phyloP scores from a whole-genome alignment of 495 filamentous ascomycete species.

The Trichoderma reesei region DNA sequence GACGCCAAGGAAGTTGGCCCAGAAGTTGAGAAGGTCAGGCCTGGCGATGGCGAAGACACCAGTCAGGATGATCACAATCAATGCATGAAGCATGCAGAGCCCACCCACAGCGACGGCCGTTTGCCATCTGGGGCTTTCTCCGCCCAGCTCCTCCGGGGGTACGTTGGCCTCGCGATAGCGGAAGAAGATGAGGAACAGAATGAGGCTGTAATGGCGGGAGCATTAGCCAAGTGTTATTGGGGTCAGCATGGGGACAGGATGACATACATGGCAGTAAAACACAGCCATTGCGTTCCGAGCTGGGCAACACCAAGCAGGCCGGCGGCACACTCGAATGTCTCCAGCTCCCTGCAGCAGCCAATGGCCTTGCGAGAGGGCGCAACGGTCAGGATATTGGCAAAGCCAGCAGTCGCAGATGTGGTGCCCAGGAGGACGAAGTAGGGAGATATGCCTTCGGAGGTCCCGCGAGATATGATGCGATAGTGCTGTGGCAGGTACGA shows the following conservation, averaged over 20 bases:
- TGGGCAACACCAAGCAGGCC: constrained; percentile 81
- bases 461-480: constrained; percentile 76
- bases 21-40: constrained; percentile 51
- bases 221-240: background rate
- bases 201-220: constrained; percentile 41
- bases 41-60: constrained; percentile 47
- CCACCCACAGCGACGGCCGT: constrained; percentile 64
- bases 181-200: constrained; percentile 81
- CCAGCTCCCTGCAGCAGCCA: constrained; percentile 72
- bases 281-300: constrained; percentile 81
- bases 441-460: constrained; percentile 92
- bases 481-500: constrained; percentile 93
- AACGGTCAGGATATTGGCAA: constrained; percentile 84
- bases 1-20: constrained; percentile 78
- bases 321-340: constrained; percentile 72
- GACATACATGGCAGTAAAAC: constrained; percentile 84
- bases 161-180: constrained; percentile 50
- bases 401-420: constrained; percentile 74
- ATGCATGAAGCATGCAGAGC: constrained; percentile 59
- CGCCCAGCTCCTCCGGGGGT: constrained; percentile 29
- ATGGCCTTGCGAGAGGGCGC: constrained; percentile 68
- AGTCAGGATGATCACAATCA: constrained; percentile 56
- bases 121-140: constrained; percentile 51
- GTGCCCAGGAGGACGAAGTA: constrained; percentile 88
- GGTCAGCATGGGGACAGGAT: background rate